Conservation (phyloP, 306 rosid species). For the Oemleria cerasiformis region DNA sequence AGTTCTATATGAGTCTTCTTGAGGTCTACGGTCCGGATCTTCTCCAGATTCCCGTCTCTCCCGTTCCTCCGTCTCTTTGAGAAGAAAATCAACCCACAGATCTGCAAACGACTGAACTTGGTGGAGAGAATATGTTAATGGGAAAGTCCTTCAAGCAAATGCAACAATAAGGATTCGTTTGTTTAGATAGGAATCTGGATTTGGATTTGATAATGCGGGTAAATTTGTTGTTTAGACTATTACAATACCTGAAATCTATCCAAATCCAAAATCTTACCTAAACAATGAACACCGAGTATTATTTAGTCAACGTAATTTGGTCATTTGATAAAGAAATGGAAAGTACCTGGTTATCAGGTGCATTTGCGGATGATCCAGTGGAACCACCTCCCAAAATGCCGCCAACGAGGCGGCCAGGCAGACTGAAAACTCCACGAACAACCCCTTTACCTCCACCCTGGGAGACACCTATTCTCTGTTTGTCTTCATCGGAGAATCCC, state of each 20-base stretch:
- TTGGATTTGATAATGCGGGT: too few relatives aligned
- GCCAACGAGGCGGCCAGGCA: conserved; percentile 95
- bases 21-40: conserved; percentile 26
- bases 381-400: conserved; percentile 84
- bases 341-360: conserved; percentile 69
- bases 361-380: conserved; percentile 42
- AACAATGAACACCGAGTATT: too few relatives aligned
- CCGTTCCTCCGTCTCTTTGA: conserved; percentile 84
- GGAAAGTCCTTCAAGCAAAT: neutral
- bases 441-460: conserved; percentile 89
- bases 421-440: conserved; percentile 87
- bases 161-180: too few relatives aligned
- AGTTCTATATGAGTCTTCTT: conserved; percentile 40
- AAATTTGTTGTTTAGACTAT: too few relatives aligned
- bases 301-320: too few relatives aligned
- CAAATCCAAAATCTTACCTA: too few relatives aligned
- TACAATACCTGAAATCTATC: too few relatives aligned
- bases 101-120: conserved; percentile 92
- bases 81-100: conserved; percentile 98
- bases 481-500: conserved; percentile 89
- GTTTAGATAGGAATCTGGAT: too few relatives aligned
- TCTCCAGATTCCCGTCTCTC: conserved; percentile 64
- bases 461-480: conserved; percentile 87
- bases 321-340: too few relatives aligned
- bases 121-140: conserved; percentile 10